phyloP scores from a whole-genome alignment of 2,329 filamentous ascomycete genomes.

The Pseudofabraea citricarpa region DNA sequence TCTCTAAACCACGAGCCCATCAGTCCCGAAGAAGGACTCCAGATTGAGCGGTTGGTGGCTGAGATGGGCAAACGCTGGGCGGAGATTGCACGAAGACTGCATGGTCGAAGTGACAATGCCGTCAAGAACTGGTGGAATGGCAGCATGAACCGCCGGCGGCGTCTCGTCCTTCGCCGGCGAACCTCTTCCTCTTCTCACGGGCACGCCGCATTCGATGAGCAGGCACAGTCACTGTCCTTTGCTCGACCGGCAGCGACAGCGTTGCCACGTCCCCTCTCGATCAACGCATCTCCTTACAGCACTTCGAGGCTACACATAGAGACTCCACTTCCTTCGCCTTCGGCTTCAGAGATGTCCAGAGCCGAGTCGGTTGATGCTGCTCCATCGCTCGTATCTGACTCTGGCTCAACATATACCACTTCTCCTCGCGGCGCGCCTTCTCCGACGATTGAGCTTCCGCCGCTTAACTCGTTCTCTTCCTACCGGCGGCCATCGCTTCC shows the following conservation, averaged over 20 bases:
- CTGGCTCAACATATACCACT: conserved; percentile 55
- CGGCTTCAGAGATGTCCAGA: conserved; percentile 57
- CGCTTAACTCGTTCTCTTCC: conserved; percentile 15
- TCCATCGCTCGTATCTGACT: conserved; percentile 68
- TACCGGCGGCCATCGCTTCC: conserved; percentile 24
- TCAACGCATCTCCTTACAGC: conserved; percentile 20
- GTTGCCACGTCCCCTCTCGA: conserved; percentile 10
- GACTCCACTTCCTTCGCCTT: conserved; percentile 58
- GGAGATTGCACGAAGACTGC: conserved; percentile 78
- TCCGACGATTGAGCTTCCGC: conserved; percentile 26
- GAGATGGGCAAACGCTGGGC: conserved; percentile 87
- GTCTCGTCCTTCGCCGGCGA: conserved; percentile 25
- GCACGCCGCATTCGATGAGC: conserved; percentile 23
- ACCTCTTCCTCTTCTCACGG: conserved; percentile 19
- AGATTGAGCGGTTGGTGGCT: conserved; percentile 73
- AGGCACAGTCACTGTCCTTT: conserved; percentile 26
- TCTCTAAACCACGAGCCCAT: conserved; percentile 70
- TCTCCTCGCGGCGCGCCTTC: conserved; percentile 40
- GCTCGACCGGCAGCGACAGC: conserved; percentile 13
- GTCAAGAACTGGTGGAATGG: conserved; percentile 99
- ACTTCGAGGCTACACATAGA: conserved; percentile 37
- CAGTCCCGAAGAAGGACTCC: conserved; percentile 60
- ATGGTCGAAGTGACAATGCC: conserved; percentile 86
- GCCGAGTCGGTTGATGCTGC: conserved; percentile 52
- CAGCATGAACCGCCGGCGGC: conserved; percentile 72